Evolutionary conservation across 2,329 filamentous ascomycete species (phyloP).

Genomic region (Talaromyces sp.): DNA sequence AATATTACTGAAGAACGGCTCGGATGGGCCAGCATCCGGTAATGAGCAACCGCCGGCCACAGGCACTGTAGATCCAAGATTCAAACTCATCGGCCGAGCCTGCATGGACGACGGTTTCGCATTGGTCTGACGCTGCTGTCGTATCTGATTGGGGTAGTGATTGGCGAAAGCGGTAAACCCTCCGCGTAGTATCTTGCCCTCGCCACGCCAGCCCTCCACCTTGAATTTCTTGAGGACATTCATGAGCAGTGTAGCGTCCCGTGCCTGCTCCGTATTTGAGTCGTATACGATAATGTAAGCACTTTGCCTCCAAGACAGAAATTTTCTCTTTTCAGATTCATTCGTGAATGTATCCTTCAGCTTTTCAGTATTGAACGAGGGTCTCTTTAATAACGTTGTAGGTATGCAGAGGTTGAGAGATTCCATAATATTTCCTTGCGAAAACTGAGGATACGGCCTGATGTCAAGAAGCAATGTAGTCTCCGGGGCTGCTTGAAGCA

Average conservation of each 20-base stretch:
- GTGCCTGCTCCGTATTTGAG: conserved; percentile 67
- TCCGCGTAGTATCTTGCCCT: conserved; percentile 70
- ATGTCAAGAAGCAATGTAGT: conserved; percentile 74
- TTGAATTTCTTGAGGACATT: conserved; percentile 94
- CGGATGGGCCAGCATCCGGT: conserved; percentile 64
- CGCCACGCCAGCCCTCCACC: conserved; percentile 73
- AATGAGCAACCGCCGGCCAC: conserved; percentile 88
- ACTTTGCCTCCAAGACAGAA: conserved; percentile 70
- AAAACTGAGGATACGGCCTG: conserved; percentile 78
- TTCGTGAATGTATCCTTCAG: conserved; percentile 80
- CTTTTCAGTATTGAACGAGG: conserved; percentile 85
- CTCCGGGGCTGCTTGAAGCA: conserved; percentile 52
- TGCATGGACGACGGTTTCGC: conserved; percentile 40
- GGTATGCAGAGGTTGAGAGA: conserved; percentile 92
- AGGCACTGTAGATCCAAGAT: conserved; percentile 59
- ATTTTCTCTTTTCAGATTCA: conserved; percentile 64
- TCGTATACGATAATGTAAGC: conserved; percentile 86
- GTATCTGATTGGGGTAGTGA: conserved; percentile 55
- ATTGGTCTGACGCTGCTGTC: conserved; percentile 23
- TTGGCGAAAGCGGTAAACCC: conserved; percentile 73
- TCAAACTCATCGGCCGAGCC: conserved; percentile 50
- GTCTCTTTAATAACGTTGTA: conserved; percentile 84
- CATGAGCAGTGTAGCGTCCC: conserved; percentile 73
- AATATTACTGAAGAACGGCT: conserved; percentile 94
- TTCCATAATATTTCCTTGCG: conserved; percentile 68